Base-by-base conservation (phyloP, 768 basidiomycete species). In the Piloderma croceum region DNA sequence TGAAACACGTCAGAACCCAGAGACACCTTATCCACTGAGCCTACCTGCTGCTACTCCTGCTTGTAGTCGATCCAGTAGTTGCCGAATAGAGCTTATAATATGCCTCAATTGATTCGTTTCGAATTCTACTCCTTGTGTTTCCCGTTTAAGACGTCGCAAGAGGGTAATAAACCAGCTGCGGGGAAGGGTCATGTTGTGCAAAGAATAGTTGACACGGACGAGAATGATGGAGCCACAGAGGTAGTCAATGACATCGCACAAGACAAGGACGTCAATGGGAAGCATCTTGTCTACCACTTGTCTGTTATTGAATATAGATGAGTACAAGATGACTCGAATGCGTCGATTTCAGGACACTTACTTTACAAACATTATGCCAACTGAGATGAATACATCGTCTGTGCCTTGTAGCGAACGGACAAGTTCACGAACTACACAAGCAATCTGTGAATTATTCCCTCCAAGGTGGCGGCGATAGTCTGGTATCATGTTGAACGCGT, bases 151-250 rank as follows among this genome's bases (percentile, higher is more conserved):
- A 47, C 40, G 45, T 48, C 10, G 43, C 44, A 33, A 50, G 32
- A 19, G 29, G 13, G 43, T 43, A 11, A 60, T 24, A 15, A 79
- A 49, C 78, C 79, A 83, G 38, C 67, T 71, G 2, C 67, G 67
- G 0, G 81, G 81, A 25, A 83, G 62, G 4, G 71, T 69, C 19
- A 77, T 47, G 12, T 64, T 61, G 50, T 81, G 71, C 1, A 78
- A 53, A 13, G 47, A 31, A 32, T 48, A 31, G 4, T 17, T 17
- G 11, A 45, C 27, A 20, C 54, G 56, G 31, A 52, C 50, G 1
- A 81, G 39, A 4, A 73, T 57, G 5, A 67, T 48, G 12, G 62
- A 63, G 6, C 62, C 62, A 34, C 71, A 69, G 2, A 82, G 52
- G 9, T 57, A 55, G 31, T 83, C 81, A 13, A 77, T 44, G 34